Evolutionary conservation across 192 early-diverging fungal genomes (phyloP).

Genomic region (Coemansia guatemalensis): DNA sequence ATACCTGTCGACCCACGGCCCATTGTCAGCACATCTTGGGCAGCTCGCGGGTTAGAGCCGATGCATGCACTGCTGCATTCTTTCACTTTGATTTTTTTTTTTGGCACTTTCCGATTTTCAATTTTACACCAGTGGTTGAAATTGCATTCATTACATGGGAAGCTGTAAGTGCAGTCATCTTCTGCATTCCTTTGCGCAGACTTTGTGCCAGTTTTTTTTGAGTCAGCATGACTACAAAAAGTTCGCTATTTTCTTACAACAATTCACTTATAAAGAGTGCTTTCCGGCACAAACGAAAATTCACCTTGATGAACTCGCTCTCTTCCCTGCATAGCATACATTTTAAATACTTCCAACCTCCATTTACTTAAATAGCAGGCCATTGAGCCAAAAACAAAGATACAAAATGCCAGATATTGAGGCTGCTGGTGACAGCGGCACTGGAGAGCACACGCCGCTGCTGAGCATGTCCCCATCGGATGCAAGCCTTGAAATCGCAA

Average conservation of each 20-base stretch:
- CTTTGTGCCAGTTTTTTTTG: not conserved
- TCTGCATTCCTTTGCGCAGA: not conserved
- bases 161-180: not conserved
- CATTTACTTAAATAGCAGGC: not conserved
- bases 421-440: not conserved
- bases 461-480: slow-evolving; percentile 39
- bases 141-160: not conserved
- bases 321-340: not conserved
- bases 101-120: not conserved
- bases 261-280: not conserved
- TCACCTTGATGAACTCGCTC: not conserved
- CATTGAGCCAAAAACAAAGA: not conserved
- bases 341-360: not conserved
- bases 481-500: slow-evolving; percentile 34
- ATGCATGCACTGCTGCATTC: not conserved
- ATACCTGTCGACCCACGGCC: slow-evolving; percentile 85
- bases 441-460: slow-evolving; percentile 16
- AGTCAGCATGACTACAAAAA: not conserved
- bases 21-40: slow-evolving; percentile 60
- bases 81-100: no score
- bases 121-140: not conserved
- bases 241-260: not conserved
- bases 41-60: slow-evolving; percentile 21
- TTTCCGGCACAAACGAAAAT: not conserved
- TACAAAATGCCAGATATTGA: not conserved